These are phyloP conservation scores for Penicillium longicatenatum DNA, from an alignment of 495 filamentous ascomycete species.

Conservation along the genomic window DNA sequence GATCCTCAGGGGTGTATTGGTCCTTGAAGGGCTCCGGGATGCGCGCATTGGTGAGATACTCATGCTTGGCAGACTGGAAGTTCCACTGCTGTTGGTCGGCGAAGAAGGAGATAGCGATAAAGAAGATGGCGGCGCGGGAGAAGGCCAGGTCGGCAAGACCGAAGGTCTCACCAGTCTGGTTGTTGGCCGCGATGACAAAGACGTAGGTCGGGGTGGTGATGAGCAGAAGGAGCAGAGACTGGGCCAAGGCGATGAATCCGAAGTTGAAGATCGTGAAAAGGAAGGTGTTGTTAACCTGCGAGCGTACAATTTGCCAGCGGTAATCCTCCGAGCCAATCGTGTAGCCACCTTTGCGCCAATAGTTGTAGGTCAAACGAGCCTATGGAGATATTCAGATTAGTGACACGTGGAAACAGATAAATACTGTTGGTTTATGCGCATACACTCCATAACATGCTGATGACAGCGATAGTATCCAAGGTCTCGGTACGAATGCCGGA, in stretches of 20 bases:
- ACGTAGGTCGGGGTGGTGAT: conserved; percentile 83
- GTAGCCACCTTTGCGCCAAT: conserved; percentile 96
- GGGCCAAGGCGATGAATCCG: conserved; percentile 80
- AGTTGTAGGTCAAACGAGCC: conserved; percentile 89
- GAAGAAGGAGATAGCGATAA: conserved; percentile 74
- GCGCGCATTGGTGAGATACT: conserved; percentile 71
- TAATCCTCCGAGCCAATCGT: conserved; percentile 88
- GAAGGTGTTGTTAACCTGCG: conserved; percentile 50
- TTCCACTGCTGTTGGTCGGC: conserved; percentile 95
- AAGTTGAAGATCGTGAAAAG: conserved; percentile 85
- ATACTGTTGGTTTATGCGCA: conserved; percentile 28
- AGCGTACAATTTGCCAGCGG: conserved; percentile 68
- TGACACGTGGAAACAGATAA: not conserved
- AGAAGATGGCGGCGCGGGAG: conserved; percentile 63
- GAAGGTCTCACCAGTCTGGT: conserved; percentile 42
- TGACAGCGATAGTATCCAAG: conserved; percentile 71
- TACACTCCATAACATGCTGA: conserved; percentile 81
- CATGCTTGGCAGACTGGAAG: conserved; percentile 78
- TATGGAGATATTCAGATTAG: conserved; percentile 31
- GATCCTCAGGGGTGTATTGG: conserved; percentile 62
- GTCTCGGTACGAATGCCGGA: conserved; percentile 69
- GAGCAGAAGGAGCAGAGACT: conserved; percentile 67
- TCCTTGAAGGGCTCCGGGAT: conserved; percentile 54
- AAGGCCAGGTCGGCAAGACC: conserved; percentile 66
- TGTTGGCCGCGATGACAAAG: conserved; percentile 61